Percentiles rank a stretch among this genome's conserved stretches.
Conservation (phyloP, 176 grass and related monocot genomes). For the Oryza australiensis region DNA sequence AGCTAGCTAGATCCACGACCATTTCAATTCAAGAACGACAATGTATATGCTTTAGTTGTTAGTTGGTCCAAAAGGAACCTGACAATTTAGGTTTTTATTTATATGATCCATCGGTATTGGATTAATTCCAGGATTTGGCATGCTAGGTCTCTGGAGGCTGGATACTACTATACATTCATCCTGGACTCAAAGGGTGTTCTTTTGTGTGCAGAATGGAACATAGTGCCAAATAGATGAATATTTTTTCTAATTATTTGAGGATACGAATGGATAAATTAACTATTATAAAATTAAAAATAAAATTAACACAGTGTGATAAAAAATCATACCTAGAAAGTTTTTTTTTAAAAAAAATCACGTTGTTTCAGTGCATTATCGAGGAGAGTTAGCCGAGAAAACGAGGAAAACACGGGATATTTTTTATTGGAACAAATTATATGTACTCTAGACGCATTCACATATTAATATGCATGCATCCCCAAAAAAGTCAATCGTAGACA, state of each 20-base stretch:
- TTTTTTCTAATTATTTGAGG: no score
- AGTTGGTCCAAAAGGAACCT: neutral
- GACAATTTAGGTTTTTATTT: neutral
- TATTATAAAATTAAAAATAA: no score
- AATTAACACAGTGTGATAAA: no score
- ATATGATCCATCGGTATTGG: neutral
- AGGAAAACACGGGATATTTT: neutral
- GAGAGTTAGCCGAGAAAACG: neutral
- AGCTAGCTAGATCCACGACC: neutral
- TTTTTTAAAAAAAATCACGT: no score
- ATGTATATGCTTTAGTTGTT: neutral
- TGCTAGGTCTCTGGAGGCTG: neutral
- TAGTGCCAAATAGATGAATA: no score
- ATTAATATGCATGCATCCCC: neutral
- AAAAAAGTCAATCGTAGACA: constrained; percentile 15
- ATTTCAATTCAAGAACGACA: neutral
- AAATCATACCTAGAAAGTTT: no score
- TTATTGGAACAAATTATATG: constrained; percentile 6
- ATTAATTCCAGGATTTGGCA: neutral
- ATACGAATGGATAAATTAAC: no score
- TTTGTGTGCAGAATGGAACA: no score
- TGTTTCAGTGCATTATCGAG: neutral
- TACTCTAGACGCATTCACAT: neutral
- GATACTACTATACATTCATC: neutral
- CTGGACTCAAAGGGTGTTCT: neutral